Base-by-base conservation (phyloP, 164 flowering plant genomes). In the Berberis thunbergii region DNA sequence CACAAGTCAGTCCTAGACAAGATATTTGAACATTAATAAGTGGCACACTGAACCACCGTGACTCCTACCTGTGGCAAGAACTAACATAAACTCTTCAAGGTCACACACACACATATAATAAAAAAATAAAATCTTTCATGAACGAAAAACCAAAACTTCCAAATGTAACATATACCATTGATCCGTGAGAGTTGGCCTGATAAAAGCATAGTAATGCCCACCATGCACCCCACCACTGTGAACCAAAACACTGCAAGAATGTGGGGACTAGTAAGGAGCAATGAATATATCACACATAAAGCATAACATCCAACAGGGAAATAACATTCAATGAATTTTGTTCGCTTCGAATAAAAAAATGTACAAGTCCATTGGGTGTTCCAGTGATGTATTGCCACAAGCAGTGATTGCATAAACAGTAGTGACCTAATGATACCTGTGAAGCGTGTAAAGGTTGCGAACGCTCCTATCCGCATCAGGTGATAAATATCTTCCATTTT, bases 181-280 rank as follows among this genome's bases (percentile, higher is more conserved):
- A 64, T 84, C 86, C 59, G 80, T 71, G 13, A 84, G 78, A 43
- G 86, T 84, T 0, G 89, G 89, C 64, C 89, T 70, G 67, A 83
- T 85, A 76, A 72, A 85, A 57, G 87, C 89, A 77, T 83, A 85
- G 72, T 85, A 85, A 61, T 85, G 89, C 67, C 89, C 89, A 64
- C 85, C 86, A 74, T 83, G 81, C 68, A 83, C 84, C 40, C 84
- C 89, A 45, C 87, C 86, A 64, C 85, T 83, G 70, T 85, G 89
- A 61, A 83, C 89, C 69, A 84, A 69, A 68, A 84, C 86, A 75
- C 89, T 84, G 76, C 38, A 77, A 63, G 64, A 60, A 74, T 41
- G 45, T 6, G 45, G 44, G 49, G 57, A 60, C 41, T 38, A 58
- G 67, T 43, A 49, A 48, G 53, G 43, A 13, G 57, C 62, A 43